phyloP scores from a whole-genome alignment of 106 monocot genomes.

The Amphibolis antarctica region DNA sequence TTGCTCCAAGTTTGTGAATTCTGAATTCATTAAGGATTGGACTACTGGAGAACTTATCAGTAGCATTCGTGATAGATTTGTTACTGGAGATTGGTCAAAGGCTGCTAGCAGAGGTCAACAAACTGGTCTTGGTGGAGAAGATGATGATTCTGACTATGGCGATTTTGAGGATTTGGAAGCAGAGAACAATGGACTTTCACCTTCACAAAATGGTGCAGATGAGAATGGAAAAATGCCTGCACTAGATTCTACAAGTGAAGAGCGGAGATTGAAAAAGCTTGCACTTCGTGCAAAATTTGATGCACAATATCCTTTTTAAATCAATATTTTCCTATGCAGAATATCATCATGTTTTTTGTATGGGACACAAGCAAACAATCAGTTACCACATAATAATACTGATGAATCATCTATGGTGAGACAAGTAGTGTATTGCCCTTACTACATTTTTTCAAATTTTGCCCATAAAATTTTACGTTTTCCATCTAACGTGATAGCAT shows the following conservation, averaged over 20 bases:
- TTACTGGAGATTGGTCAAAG: slow-evolving; percentile 85
- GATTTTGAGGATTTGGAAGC: slow-evolving; percentile 95
- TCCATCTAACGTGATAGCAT: too few relatives aligned
- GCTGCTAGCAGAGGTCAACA: slow-evolving; percentile 49
- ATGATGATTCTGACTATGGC: slow-evolving; percentile 38
- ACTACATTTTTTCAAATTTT: too few relatives aligned
- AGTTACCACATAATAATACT: too few relatives aligned
- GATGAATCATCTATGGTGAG: too few relatives aligned
- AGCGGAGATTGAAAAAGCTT: slow-evolving; percentile 78
- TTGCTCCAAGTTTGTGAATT: slow-evolving; percentile 53
- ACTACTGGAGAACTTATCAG: slow-evolving; percentile 44
- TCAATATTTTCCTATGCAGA: neutral
- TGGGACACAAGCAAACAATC: too few relatives aligned
- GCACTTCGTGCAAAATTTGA: slow-evolving; percentile 94
- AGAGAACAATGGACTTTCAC: slow-evolving; percentile 36
- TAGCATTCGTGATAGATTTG: slow-evolving; percentile 79
- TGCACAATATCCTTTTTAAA: slow-evolving; percentile 77
- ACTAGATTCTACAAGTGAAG: slow-evolving; percentile 29
- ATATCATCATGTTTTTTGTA: neutral
- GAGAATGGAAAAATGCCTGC: slow-evolving; percentile 11
- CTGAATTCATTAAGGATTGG: slow-evolving; percentile 55
- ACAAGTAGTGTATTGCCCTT: too few relatives aligned
- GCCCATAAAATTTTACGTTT: too few relatives aligned
- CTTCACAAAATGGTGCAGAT: slow-evolving; percentile 14
- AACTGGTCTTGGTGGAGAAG: slow-evolving; percentile 31